phyloP scores from a whole-genome alignment of 768 basidiomycete genomes.

The Heimioporus sp. region DNA sequence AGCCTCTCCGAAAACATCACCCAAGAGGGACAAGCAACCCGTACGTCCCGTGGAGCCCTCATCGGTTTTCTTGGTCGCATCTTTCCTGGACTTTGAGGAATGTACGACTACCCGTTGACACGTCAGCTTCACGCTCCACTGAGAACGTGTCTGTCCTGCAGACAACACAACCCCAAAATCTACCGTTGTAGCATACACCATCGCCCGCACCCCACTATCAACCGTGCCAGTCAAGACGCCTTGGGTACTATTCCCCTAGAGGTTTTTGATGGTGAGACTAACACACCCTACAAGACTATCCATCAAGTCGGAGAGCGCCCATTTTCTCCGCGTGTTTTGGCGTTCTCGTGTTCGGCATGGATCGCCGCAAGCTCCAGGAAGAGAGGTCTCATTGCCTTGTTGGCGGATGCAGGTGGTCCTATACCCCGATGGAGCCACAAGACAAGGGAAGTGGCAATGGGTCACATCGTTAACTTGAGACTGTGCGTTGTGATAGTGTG shows the following conservation, averaged over 20 bases:
- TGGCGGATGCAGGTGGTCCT: constrained; percentile 47
- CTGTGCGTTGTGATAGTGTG: constrained; percentile 37
- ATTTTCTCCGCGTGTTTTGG: constrained; percentile 45
- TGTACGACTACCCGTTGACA: constrained; percentile 40
- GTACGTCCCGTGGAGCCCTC: constrained; percentile 25
- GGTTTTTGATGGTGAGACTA: neutral
- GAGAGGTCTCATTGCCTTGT: constrained; percentile 43
- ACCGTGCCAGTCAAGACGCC: constrained; percentile 16
- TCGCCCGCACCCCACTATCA: constrained; percentile 33
- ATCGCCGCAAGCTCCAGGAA: constrained; percentile 28
- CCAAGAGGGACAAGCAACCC: constrained; percentile 27
- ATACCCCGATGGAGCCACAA: constrained; percentile 32
- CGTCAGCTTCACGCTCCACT: neutral
- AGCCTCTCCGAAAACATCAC: constrained; percentile 24
- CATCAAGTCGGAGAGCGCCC: constrained; percentile 35
- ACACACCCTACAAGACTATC: constrained; percentile 13
- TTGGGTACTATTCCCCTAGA: constrained; percentile 39
- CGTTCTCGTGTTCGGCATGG: constrained; percentile 41
- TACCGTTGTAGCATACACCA: constrained; percentile 28
- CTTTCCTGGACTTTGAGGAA: constrained; percentile 58
- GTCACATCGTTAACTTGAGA: constrained; percentile 48
- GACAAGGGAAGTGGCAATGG: constrained; percentile 43
- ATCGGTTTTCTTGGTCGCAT: constrained; percentile 48
- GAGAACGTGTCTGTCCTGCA: constrained; percentile 25
- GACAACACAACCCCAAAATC: constrained; percentile 39